Evolutionary conservation across 257 asterid genomes (phyloP).

Genomic region (Knoxia roxburghii): DNA sequence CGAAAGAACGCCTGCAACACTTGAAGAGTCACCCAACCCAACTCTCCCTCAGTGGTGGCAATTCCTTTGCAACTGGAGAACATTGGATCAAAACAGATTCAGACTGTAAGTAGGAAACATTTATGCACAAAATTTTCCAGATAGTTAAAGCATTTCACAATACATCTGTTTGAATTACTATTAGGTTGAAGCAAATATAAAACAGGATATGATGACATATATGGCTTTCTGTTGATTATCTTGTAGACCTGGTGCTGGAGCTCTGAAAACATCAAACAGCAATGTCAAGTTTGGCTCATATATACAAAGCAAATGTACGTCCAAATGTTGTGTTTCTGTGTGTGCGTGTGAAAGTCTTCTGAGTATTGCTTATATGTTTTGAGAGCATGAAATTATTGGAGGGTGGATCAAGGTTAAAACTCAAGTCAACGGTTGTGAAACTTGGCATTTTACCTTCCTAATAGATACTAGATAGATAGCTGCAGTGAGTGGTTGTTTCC

Average conservation of each 20-base stretch:
- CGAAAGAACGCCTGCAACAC: conserved; percentile 37
- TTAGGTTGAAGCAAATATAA: background rate
- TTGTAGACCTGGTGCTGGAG: conserved; percentile 90
- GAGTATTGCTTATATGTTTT: background rate
- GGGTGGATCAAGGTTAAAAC: background rate
- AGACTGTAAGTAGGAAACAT: conserved; percentile 62
- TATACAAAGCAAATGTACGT: background rate
- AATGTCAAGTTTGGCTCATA: background rate
- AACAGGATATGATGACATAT: conserved; percentile 10
- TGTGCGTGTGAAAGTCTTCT: conserved; percentile 1
- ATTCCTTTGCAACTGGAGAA: conserved; percentile 45
- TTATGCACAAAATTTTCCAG: background rate
- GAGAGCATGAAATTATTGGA: background rate
- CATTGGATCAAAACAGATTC: conserved; percentile 90
- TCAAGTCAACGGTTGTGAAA: background rate
- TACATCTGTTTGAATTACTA: too few species aligned
- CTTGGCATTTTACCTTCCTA: conserved; percentile 3
- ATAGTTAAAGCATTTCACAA: too few species aligned
- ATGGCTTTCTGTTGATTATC: conserved; percentile 18
- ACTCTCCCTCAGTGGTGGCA: conserved; percentile 25
- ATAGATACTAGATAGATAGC: background rate
- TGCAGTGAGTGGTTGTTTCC: background rate
- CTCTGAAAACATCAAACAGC: conserved; percentile 32
- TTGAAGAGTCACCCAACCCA: conserved; percentile 45
- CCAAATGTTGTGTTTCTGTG: background rate